Evolutionary conservation across 441 rosid species (phyloP), one percentile per base, ranked within the genome.

Genomic region (Monsonia emarginata): DNA sequence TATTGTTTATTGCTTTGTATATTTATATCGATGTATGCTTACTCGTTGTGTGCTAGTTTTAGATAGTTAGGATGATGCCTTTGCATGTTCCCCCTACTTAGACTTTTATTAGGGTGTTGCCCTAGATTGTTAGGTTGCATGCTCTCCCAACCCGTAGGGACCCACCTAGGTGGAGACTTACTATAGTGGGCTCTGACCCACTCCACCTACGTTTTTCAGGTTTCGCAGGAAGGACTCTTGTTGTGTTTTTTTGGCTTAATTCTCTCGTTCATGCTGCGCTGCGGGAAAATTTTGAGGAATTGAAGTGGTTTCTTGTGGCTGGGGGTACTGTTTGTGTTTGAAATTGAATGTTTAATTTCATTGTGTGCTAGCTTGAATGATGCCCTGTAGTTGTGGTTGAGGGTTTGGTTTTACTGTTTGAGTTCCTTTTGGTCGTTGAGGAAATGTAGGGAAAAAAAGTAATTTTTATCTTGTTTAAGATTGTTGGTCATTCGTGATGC

Each of bases 291-390:
- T 72, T 64, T 28, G 16, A 30, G 26, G 22, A 9, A 18, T 5
- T 36, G 54, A 16, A 46, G 52, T 46, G 31, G 13, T 52, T 36
- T 62, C 59, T 14, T 26, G 42, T 65, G 62, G 34, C 63, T 64
- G 24, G 3, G 24, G 3, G 0, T 65, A 25, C 27, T 64, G 65
- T 16, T 65, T 42, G 2, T 27, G 67, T 8, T 66, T 36, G 4
- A 16, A 59, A 32, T 31, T 31, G 36, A 31, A 59, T 31, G 61
- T 59, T 27, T 60, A 0, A 22, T 13, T 36, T 24, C 19, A 1
- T 14, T 38, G 64, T 57, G 3, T 30, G 5, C 32, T 34, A 34
- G 9, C 0, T 7, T 34, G 40, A 6, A 34, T 34, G 8, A n/a
- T n/a, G n/a, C n/a, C n/a, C n/a, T n/a, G n/a, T 62, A 54, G 34